Evolutionary conservation across 2,329 filamentous ascomycete genomes (phyloP).

Genomic region (Claviceps maximensis): DNA sequence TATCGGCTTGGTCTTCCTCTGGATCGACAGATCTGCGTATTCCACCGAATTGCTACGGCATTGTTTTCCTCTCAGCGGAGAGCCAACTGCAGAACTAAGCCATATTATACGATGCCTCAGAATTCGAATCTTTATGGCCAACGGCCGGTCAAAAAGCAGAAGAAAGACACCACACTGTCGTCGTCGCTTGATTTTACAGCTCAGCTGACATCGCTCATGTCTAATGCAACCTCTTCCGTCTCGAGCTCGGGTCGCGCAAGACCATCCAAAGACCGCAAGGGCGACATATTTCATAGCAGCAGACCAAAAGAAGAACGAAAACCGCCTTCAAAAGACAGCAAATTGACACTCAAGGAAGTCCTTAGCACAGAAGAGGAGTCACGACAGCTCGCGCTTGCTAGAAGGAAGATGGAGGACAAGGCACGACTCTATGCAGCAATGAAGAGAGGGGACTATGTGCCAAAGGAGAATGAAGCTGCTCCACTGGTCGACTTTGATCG

Average conservation of each 20-base stretch:
- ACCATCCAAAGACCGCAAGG: conserved; percentile 29
- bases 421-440: conserved; percentile 76
- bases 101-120: conserved; percentile 36
- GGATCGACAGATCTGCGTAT: neutral
- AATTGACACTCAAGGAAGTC: conserved; percentile 38
- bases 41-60: neutral
- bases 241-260: conserved; percentile 31
- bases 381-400: conserved; percentile 55
- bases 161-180: conserved; percentile 56
- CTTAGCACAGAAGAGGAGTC: conserved; percentile 48
- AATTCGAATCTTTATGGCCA: conserved; percentile 68
- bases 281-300: conserved; percentile 30
- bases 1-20: neutral
- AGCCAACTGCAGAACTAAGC: neutral
- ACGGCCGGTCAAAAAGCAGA: conserved; percentile 53
- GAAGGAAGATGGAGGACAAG: conserved; percentile 80
- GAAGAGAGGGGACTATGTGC: conserved; percentile 77
- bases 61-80: neutral
- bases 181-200: conserved; percentile 76
- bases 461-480: conserved; percentile 49
- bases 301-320: conserved; percentile 14
- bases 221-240: conserved; percentile 31
- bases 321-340: conserved; percentile 35
- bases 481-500: conserved; percentile 84
- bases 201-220: conserved; percentile 71